Evolutionary conservation across 768 basidiomycete species (phyloP).

Genomic region (Hemileccinum rubropunctum): DNA sequence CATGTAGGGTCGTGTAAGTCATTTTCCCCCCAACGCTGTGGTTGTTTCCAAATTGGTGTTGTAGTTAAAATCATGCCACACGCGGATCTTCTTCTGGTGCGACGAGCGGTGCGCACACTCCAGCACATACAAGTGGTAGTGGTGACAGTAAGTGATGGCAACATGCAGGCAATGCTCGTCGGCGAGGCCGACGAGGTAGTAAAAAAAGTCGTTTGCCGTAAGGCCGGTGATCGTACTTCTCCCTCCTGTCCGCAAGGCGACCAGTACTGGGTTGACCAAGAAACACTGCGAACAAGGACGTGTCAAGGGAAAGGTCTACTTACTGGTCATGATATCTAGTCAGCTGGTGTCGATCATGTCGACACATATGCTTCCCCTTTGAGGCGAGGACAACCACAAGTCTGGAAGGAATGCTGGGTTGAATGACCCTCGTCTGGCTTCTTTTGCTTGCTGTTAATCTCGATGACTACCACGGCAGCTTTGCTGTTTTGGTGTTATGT

Average conservation of each 20-base stretch:
- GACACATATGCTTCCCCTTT: constrained; percentile 68
- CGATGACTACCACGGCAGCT: constrained; percentile 53
- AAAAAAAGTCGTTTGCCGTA: constrained; percentile 60
- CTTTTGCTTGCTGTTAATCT: constrained; percentile 56
- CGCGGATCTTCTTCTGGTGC: constrained; percentile 37
- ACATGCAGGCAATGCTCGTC: constrained; percentile 24
- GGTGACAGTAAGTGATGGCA: constrained; percentile 15
- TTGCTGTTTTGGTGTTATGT: constrained; percentile 76
- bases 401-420: constrained; percentile 57
- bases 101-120: constrained; percentile 49
- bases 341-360: constrained; percentile 62
- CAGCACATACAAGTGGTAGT: constrained; percentile 36
- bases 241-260: constrained; percentile 36
- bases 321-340: constrained; percentile 49
- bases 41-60: background rate
- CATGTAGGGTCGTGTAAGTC: constrained; percentile 79
- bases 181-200: constrained; percentile 34
- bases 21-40: background rate
- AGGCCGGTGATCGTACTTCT: constrained; percentile 51
- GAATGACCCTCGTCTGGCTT: constrained; percentile 57
- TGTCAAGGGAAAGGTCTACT: constrained; percentile 76
- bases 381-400: constrained; percentile 77
- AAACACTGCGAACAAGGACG: constrained; percentile 80
- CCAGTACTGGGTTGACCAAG: constrained; percentile 50
- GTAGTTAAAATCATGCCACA: constrained; percentile 46